Evolutionary conservation across 2,329 filamentous ascomycete species (phyloP).

Genomic region (Colletotrichum kahawae): DNA sequence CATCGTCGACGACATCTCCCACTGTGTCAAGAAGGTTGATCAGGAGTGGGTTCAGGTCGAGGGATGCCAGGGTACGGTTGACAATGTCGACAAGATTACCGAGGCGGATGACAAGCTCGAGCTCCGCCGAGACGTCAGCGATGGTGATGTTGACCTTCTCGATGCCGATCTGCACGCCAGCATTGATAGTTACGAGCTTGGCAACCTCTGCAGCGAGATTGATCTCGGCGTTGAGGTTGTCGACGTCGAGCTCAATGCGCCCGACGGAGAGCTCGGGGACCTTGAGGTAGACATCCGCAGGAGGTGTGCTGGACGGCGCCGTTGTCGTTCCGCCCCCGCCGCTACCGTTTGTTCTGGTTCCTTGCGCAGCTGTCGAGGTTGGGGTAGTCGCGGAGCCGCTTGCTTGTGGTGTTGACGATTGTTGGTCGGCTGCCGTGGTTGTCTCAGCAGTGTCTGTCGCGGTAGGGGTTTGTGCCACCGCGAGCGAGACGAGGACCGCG

Average conservation of each 20-base stretch:
- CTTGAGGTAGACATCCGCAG: conserved; percentile 62
- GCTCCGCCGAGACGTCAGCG: conserved; percentile 60
- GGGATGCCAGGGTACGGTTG: conserved; percentile 61
- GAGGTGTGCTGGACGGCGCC: conserved; percentile 33
- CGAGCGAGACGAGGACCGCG: conserved; percentile 32
- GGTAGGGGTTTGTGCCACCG: conserved; percentile 36
- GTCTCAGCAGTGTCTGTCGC: conserved; percentile 24
- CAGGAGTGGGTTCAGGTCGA: conserved; percentile 67
- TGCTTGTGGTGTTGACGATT: conserved; percentile 22
- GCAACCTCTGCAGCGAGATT: conserved; percentile 67
- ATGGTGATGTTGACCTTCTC: conserved; percentile 65
- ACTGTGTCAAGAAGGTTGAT: conserved; percentile 60
- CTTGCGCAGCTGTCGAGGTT: conserved; percentile 17
- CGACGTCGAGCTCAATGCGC: conserved; percentile 64
- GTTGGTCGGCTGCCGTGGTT: background rate
- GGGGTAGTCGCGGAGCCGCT: conserved; percentile 17
- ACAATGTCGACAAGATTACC: conserved; percentile 66
- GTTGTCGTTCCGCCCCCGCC: conserved; percentile 25
- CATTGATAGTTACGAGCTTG: conserved; percentile 58
- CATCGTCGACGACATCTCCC: conserved; percentile 54
- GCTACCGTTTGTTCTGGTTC: conserved; percentile 25
- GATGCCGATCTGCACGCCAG: conserved; percentile 56
- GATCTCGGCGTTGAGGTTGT: conserved; percentile 62
- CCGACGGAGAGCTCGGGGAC: conserved; percentile 64
- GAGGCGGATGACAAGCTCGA: conserved; percentile 64